Percentiles rank a stretch among this genome's conserved stretches.
Conservation (phyloP, 257 asterid species). For the Thymus mandschuricus region DNA sequence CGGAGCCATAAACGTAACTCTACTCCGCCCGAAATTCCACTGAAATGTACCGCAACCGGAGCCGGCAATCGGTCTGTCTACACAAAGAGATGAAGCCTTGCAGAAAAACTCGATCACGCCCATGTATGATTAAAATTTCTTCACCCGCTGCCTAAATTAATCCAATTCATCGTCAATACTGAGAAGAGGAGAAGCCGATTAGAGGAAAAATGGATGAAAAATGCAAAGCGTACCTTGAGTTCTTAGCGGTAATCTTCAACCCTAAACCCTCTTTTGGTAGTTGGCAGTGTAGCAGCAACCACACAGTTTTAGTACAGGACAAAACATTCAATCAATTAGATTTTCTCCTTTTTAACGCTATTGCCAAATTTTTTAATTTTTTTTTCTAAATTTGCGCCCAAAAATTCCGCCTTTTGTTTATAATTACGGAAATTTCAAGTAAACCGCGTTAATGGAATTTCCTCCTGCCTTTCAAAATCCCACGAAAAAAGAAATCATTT, state of each 20-base stretch:
- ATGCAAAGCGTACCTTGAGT: not conserved
- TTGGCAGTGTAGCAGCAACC: constrained; percentile 1
- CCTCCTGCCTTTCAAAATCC: too few relatives aligned
- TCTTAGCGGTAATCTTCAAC: not conserved
- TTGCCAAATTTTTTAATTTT: too few relatives aligned
- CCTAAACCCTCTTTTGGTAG: constrained; percentile 30
- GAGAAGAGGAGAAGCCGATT: not conserved
- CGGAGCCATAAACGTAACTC: constrained; percentile 47
- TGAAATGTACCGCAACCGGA: constrained; percentile 31
- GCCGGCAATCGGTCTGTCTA: constrained; percentile 42
- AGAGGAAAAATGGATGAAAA: not conserved
- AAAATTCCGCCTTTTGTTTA: too few relatives aligned
- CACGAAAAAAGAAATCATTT: too few relatives aligned
- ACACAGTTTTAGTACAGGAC: not conserved
- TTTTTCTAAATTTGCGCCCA: too few relatives aligned
- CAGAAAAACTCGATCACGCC: constrained; percentile 65
- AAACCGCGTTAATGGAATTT: too few relatives aligned
- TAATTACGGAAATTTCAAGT: too few relatives aligned
- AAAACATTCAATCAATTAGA: not conserved
- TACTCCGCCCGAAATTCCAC: constrained; percentile 40
- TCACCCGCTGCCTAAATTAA: constrained; percentile 28
- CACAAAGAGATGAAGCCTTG: constrained; percentile 55
- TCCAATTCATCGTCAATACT: not conserved
- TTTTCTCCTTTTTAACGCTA: not conserved
- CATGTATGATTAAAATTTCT: constrained; percentile 44